Percentiles rank a stretch among this genome's conserved stretches.
Conservation (phyloP, 495 filamentous ascomycete species). For the Chaetomium tenue region DNA sequence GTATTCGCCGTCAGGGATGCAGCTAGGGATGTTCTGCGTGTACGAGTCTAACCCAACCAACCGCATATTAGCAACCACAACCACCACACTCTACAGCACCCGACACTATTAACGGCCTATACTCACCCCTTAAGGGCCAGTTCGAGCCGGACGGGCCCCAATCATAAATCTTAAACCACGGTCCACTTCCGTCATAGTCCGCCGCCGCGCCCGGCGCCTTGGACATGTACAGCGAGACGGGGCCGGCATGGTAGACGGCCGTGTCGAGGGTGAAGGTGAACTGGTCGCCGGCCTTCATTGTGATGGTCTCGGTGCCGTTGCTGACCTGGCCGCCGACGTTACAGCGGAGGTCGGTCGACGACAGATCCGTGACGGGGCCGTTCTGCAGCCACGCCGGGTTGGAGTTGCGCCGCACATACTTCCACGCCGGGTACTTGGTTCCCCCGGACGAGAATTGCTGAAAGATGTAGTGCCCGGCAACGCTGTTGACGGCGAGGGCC, state of each 20-base stretch:
- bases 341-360: conserved; percentile 55
- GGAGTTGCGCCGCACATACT: conserved; percentile 54
- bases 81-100: no score
- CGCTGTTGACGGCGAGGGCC: conserved; percentile 34
- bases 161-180: conserved; percentile 54
- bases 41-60: conserved; percentile 40
- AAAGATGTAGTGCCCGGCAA: conserved; percentile 50
- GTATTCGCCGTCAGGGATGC: conserved; percentile 57
- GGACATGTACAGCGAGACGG: conserved; percentile 49
- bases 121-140: conserved; percentile 23
- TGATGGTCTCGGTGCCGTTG: conserved; percentile 46
- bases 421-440: conserved; percentile 45
- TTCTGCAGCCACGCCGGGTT: conserved; percentile 50
- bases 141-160: conserved; percentile 33
- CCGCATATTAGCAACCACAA: background rate
- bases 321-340: conserved; percentile 55
- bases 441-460: conserved; percentile 47
- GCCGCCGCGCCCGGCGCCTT: conserved; percentile 45
- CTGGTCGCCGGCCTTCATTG: conserved; percentile 50
- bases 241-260: conserved; percentile 57
- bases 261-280: conserved; percentile 53
- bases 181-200: conserved; percentile 50
- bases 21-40: conserved; percentile 52
- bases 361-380: conserved; percentile 55
- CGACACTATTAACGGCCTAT: background rate